Base-by-base conservation (phyloP, 108 stramenopile species). In the Skeletonema marinoi region DNA sequence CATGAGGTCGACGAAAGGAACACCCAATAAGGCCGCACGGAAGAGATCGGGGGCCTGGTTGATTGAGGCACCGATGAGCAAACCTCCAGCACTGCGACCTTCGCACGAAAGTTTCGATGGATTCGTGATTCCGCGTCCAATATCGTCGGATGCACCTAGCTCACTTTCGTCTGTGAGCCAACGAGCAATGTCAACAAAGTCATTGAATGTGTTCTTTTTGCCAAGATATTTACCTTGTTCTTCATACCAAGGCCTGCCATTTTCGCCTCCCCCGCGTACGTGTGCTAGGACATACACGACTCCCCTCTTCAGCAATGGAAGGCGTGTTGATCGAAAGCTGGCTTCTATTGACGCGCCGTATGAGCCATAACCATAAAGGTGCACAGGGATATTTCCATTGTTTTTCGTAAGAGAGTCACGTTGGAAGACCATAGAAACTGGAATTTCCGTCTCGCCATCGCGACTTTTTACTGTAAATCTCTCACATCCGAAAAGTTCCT, bases 191-290 rank as follows among this genome's bases (percentile, higher is more conserved):
- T 95, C 97, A 16, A 94, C 90, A 72, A 98, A 98, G 73, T 98
- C 98, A 74, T 90, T 78, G 76, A 97, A 98, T 1, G 97, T 96
- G 75, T 98, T 98, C 78, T 91, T 94, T 89, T 98, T 98, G 67
- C 92, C 84, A 32, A 96, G 80, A 66, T 95, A 97, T 76, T 97
- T 98, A 51, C 50, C 50, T n/a, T 51, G 97, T 54, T 94, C 89
- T 83, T 98, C 98, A 62, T 98, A 98, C 98, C 98, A 98, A 17
- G 85, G 78, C 29, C 97, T 85, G 16, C 98, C 98, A 93, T 96
- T 94, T 83, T 98, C 98, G 13, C 96, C 97, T 13, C 98, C 98
- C 21, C 98, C 98, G 21, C 98, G 81, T 46, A 99, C 88, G 78
- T 99, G 97, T 39, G 97, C 97, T 36, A 97, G 89, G 1, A 78